Conservation (phyloP, 1,139 yeast genomes). For the Geotrichum cucujoidarum region DNA sequence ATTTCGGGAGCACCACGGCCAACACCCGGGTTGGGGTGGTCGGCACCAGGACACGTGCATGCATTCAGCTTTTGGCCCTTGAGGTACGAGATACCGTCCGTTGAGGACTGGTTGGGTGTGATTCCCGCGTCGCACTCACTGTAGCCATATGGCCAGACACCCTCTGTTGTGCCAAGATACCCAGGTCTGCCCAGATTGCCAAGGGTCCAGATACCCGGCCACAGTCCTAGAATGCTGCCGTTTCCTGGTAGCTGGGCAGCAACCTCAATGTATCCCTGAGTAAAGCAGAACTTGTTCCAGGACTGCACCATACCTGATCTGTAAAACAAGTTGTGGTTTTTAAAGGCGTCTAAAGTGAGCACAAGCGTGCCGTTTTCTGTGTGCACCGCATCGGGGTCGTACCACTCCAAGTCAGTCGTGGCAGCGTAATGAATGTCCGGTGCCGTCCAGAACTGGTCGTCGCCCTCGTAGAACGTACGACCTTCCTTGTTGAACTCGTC, state of each 20-base stretch:
- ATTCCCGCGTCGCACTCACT: conserved; percentile 80
- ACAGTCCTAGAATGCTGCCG: conserved; percentile 65
- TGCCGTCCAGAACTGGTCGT: conserved; percentile 79
- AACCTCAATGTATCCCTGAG: conserved; percentile 67
- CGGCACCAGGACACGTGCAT: conserved; percentile 71
- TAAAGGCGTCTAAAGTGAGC: conserved; percentile 67
- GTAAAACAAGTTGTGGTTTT: conserved; percentile 66
- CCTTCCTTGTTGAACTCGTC: conserved; percentile 84
- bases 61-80: conserved; percentile 69
- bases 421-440: conserved; percentile 75
- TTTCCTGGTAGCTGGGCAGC: conserved; percentile 68
- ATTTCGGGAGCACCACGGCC: conserved; percentile 93
- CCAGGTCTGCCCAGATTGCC: conserved; percentile 87
- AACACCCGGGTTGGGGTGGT: conserved; percentile 70
- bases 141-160: conserved; percentile 88
- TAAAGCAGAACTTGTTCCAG: conserved; percentile 80
- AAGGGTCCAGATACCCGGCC: conserved; percentile 92
- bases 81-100: conserved; percentile 73
- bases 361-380: conserved; percentile 63
- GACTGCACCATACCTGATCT: conserved; percentile 81
- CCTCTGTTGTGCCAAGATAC: conserved; percentile 69
- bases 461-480: conserved; percentile 75
- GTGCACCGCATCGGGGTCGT: conserved; percentile 72
- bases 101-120: conserved; percentile 79
- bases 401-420: conserved; percentile 82